phyloP scores from a whole-genome alignment of 148 eudicot species.

The Rhododendron griersonianum region DNA sequence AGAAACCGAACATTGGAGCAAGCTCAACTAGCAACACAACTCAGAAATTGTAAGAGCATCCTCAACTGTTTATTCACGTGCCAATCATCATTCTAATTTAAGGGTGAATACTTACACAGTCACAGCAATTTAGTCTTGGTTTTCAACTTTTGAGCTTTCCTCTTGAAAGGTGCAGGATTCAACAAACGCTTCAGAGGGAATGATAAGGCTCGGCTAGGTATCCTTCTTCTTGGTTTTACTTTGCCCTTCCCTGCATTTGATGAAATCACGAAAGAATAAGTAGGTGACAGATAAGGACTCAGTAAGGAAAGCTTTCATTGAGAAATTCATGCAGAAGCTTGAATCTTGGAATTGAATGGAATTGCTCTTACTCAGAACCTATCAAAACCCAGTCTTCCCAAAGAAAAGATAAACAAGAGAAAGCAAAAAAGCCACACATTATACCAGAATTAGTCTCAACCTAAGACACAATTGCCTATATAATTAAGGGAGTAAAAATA shows the following conservation, averaged over 20 bases:
- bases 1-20: not conserved
- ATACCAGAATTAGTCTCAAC: not conserved
- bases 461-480: not conserved
- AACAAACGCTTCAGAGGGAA: constrained; percentile 64
- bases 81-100: not conserved
- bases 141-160: constrained; percentile 30
- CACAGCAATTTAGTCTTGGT: constrained; percentile 20
- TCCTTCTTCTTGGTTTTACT: constrained; percentile 33
- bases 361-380: not conserved
- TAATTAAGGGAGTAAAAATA: not conserved
- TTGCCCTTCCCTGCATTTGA: constrained; percentile 38
- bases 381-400: not conserved
- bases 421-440: not conserved
- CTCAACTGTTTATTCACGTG: not conserved
- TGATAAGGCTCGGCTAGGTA: constrained; percentile 15
- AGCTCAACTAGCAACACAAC: not conserved
- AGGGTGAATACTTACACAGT: constrained; percentile 20
- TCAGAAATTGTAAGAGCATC: not conserved
- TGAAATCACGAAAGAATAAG: not conserved
- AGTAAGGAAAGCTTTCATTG: not conserved
- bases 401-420: not conserved
- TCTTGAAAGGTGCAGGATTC: constrained; percentile 43
- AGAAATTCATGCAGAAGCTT: not conserved
- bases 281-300: not conserved
- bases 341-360: not conserved